Evolutionary conservation across 1,139 yeast species (phyloP), one percentile per base, ranked within the genome.

Genomic region (Casaregolazyma lundiana): DNA sequence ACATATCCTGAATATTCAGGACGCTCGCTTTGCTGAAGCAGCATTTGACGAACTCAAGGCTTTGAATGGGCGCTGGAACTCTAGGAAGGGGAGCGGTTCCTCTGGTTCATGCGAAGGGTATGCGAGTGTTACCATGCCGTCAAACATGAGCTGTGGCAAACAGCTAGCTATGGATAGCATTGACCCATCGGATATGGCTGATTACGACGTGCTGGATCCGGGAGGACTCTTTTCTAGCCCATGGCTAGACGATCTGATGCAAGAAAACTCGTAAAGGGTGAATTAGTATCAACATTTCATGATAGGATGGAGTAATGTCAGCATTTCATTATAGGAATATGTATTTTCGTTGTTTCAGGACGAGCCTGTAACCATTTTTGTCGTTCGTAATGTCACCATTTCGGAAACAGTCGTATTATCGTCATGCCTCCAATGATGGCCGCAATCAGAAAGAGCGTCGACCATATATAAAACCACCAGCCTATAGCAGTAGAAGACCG

Each of bases 401-500:
- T 69, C 6, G 72, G 71, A 43, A 69, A 64, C 34, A 67, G 47
- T 41, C 66, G 59, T 37, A 68, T 61, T 3, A 69, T 49, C 18
- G 64, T 54, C 68, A 68, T 61, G 11, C 66, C 69, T 2, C 56
- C 54, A 7, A 63, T 44, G 8, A 68, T 57, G 4, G 67, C 61
- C 8, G 59, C 52, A 18, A 66, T 50, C 54, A 69, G 59, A 38
- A 68, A 67, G n/a, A 60, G 44, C 15, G 56, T 56, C 6, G 72
- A 66, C 50, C 53, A 51, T 19, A 69, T 56, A 51, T 69, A 69
- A 50, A 69, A 69, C 64, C 60, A 59, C 68, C 68, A 68, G 4
- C 73, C 70, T 21, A 69, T 57, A 13, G 71, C 70, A 6, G 63
- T 55, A 2, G 62, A 50, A 4, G 53, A 47, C 17, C 66, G 60